Base-by-base conservation (phyloP, 805 yeast genomes). In the Monosporozyma unispora region DNA sequence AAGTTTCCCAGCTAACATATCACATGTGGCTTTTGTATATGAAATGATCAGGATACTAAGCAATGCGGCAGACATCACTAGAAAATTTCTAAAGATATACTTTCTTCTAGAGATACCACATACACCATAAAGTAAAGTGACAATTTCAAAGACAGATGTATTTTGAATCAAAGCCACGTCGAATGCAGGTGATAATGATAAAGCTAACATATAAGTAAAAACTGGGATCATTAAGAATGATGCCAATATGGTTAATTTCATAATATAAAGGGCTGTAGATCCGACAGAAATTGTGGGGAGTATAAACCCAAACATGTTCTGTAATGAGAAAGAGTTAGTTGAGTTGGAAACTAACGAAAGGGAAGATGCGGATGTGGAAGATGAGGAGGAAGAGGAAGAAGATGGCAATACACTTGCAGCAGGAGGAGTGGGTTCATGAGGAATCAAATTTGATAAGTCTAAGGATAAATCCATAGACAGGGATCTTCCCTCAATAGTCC, bases 1-100 rank as follows among this genome's bases (percentile, higher is more conserved):
- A 37, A 61, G 41, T 50, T 64, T 64, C 12, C 67, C 68, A 14
- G 67, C 61, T 29, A 63, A 49, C 45, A 64, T 41, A 48, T 62
- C 67, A 31, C 66, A 60, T 8, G 68, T 61, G 5, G 66, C 67
- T 46, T 62, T 63, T 19, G 66, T 62, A 43, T 64, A 64, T 2
- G 69, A 61, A 11, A 66, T 59, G 21, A 65, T 47, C 29, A 65
- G 46, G 19, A 64, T 57, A 10, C 67, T 62, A 11, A 54, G n/a
- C 25, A 65, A 47, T 2, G 66, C 64, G 10, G 58, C 37, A 53
- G 59, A 50, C 67, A 64, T 63, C 28, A 62, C 48, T 10, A 54
- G 19, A 41, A 61, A 66, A 31, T 58, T 61, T 28, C 61, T 52
- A 23, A 61, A 54, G 14, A 63, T 54, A 42, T 55, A 53, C 43